Conservation (phyloP, 2,329 filamentous ascomycete species). For the Graphilbum ipis-grandicollis region DNA sequence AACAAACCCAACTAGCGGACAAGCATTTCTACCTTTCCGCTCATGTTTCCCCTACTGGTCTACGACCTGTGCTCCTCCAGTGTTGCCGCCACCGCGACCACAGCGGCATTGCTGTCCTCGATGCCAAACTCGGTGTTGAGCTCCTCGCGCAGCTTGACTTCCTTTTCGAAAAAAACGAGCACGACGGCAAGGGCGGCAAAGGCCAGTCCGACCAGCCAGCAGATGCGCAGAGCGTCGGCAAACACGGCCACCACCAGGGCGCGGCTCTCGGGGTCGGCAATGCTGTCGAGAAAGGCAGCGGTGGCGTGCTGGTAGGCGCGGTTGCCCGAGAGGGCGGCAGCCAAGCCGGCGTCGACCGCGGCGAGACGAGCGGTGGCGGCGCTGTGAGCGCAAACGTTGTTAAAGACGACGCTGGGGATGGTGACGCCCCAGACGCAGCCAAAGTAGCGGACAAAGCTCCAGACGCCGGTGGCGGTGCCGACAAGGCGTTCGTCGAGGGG, state of each 20-base stretch:
- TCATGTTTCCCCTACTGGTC: no score
- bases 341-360: conserved; percentile 1
- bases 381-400: conserved; percentile 12
- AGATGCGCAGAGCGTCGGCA: conserved; percentile 3
- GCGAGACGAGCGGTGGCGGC: conserved; percentile 6
- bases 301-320: conserved; percentile 13
- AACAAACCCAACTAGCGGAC: no score
- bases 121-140: conserved; percentile 15
- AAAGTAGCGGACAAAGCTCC: conserved; percentile 20
- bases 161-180: conserved; percentile 8
- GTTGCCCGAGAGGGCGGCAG: conserved; percentile 8
- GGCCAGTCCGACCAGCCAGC: conserved; percentile 14
- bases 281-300: conserved; percentile 7
- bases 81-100: no score
- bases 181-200: conserved; percentile 12
- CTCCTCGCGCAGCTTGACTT: conserved; percentile 11
- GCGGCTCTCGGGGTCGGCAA: conserved; percentile 3
- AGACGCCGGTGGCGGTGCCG: conserved; percentile 19
- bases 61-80: no score
- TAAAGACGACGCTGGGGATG: conserved; percentile 20
- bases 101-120: conserved; percentile 7
- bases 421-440: conserved; percentile 22
- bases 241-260: conserved; percentile 11
- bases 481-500: conserved; percentile 17
- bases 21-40: no score